These are phyloP conservation scores for Adiantum capillusveneris DNA, from an alignment of 75 land plant species.

Conservation along the genomic window DNA sequence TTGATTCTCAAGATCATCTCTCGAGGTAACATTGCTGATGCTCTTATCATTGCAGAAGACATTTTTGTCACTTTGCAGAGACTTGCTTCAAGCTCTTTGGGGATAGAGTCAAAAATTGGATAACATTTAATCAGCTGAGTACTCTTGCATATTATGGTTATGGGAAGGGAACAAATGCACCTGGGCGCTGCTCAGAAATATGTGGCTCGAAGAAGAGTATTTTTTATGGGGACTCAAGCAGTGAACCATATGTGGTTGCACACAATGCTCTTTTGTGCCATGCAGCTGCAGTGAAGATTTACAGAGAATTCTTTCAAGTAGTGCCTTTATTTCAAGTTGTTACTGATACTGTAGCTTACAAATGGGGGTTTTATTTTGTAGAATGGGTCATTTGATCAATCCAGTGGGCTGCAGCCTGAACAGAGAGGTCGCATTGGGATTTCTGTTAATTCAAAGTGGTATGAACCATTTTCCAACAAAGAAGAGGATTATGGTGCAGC, in stretches of 20 bases:
- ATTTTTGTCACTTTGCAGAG: slow-evolving; percentile 27
- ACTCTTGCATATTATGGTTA: slow-evolving; percentile 7
- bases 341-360: not conserved
- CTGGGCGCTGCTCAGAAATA: slow-evolving; percentile 28
- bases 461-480: slow-evolving; percentile 37
- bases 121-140: slow-evolving; percentile 34
- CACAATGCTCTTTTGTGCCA: slow-evolving; percentile 47
- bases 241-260: slow-evolving; percentile 37
- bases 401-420: slow-evolving; percentile 16
- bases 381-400: not conserved
- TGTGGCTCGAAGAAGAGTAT: slow-evolving; percentile 23
- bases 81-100: slow-evolving; percentile 42
- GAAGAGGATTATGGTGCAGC: slow-evolving; percentile 31
- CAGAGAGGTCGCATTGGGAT: slow-evolving; percentile 62
- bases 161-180: slow-evolving; percentile 20
- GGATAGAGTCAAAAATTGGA: slow-evolving; percentile 46
- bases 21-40: not conserved
- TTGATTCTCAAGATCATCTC: too few relatives aligned
- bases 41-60: slow-evolving; percentile 24
- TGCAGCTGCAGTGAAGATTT: slow-evolving; percentile 31
- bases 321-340: not conserved
- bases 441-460: slow-evolving; percentile 29
- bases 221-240: slow-evolving; percentile 34
- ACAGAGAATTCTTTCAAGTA: slow-evolving; percentile 20
- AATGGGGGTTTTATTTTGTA: not conserved